Base-by-base conservation (phyloP, 306 rosid species). In the Cicer arietinum region DNA sequence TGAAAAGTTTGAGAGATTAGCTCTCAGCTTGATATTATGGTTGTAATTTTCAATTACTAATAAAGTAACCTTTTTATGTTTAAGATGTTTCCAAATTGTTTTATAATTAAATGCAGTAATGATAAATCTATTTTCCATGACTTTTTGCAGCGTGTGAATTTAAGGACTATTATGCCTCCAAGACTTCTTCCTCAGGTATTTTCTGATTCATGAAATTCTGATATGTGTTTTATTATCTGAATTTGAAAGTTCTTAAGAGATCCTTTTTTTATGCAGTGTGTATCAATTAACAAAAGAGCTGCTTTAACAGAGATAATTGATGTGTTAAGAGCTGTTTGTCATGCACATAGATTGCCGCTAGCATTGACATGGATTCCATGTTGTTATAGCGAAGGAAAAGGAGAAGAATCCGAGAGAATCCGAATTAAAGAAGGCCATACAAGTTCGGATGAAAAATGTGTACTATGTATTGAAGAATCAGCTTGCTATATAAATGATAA, bases 311-410 rank as follows among this genome's bases (percentile, higher is more conserved):
- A 94, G 89, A 94, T 92, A 80, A 52, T 42, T 67, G 96, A 94
- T 77, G 91, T 94, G 68, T 81, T 94, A 71, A 87, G 93, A 69
- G 96, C 92, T 65, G 93, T 94, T 53, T 94, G 99, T 75, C 96
- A 92, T 75, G 93, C 97, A 35, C 98, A 94, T 84, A 92, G 85
- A 13, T 75, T 94, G 83, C 99, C 99, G 13, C 83, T 92, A 80
- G 99, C 99, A 44, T 64, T 92, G 71, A 90, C 99, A 22, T 94
- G 99, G 97, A 89, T 94, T 80, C 97, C 99, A 42, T 90, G 96
- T 76, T 87, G 57, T 74, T 85, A 84, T 79, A 76, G 48, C n/a
- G 84, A 84, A 69, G 89, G 83, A 67, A 73, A 30, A 30, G 79
- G 67, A n/a, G 75, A 86, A 52, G 95, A 80, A 74, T 67, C 59